Evolutionary conservation across 306 rosid species (phyloP).

Genomic region (Potentilla sterilis): DNA sequence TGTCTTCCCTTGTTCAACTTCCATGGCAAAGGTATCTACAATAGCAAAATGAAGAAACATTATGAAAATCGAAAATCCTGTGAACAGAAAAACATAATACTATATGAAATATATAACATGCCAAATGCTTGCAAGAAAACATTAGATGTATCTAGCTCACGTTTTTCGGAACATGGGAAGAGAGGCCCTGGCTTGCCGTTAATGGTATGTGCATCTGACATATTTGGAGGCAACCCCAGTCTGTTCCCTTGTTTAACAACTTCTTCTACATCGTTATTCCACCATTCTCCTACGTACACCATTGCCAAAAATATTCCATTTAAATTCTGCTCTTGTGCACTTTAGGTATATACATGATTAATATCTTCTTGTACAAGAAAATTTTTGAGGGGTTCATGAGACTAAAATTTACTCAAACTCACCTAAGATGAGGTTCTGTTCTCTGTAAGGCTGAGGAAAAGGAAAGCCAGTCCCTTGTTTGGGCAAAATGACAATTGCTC

Average conservation of each 20-base stretch:
- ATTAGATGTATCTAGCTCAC: not conserved
- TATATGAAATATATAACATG: too few species aligned
- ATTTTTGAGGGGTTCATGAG: not conserved
- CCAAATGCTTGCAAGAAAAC: not conserved
- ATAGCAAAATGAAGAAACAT: not conserved
- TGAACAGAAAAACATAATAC: not conserved
- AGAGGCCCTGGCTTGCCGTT: constrained; percentile 27
- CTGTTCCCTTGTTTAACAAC: constrained; percentile 35
- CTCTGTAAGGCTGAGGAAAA: constrained; percentile 32
- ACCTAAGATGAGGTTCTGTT: constrained; percentile 27
- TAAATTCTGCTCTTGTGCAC: not conserved
- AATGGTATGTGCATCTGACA: constrained; percentile 38
- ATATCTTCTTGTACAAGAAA: not conserved
- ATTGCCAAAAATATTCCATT: not conserved
- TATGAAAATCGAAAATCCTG: not conserved
- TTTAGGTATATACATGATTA: not conserved
- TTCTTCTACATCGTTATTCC: constrained; percentile 36
- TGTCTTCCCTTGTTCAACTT: constrained; percentile 35
- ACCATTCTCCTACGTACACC: constrained; percentile 34
- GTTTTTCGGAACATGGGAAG: not conserved
- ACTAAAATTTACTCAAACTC: not conserved
- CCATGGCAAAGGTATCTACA: constrained; percentile 32
- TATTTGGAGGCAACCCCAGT: constrained; percentile 40
- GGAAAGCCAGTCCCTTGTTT: constrained; percentile 27
- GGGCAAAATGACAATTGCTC: constrained; percentile 31